phyloP scores from a whole-genome alignment of 352 stramenopile species.

The Globisporangium mamillatum region DNA sequence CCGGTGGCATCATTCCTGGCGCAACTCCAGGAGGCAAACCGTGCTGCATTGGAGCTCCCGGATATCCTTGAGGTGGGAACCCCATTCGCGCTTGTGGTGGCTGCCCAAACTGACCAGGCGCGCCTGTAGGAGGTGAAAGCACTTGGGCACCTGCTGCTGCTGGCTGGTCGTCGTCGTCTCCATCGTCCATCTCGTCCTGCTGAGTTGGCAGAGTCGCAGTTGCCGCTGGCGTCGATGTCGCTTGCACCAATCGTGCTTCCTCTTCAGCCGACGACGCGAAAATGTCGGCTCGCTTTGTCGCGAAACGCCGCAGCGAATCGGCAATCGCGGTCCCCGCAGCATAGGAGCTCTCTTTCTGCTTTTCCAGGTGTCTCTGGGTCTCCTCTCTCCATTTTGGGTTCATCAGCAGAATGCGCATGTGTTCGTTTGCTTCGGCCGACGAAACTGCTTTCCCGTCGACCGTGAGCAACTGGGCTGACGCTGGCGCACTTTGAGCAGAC shows the following conservation, averaged over 20 bases:
- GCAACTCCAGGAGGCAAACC: constrained; percentile 11
- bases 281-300: constrained; percentile 91
- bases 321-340: constrained; percentile 94
- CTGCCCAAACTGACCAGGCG: constrained; percentile 8
- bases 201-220: constrained; percentile 3
- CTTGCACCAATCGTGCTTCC: constrained; percentile 65
- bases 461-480: constrained; percentile 45
- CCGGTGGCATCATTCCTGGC: constrained; percentile 25
- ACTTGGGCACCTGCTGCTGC: background rate
- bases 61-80: constrained; percentile 10
- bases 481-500: constrained; percentile 23
- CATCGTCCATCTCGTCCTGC: constrained; percentile 44
- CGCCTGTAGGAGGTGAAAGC: background rate
- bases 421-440: constrained; percentile 91
- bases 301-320: constrained; percentile 92
- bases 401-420: constrained; percentile 99
- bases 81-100: constrained; percentile 10
- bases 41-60: constrained; percentile 10
- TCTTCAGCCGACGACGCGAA: constrained; percentile 90
- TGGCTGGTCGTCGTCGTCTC: constrained; percentile 30
- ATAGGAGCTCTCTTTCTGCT: constrained; percentile 96
- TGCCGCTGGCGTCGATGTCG: constrained; percentile 20
- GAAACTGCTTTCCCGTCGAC: constrained; percentile 90
- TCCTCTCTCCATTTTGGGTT: constrained; percentile 99
- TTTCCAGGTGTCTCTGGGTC: constrained; percentile 92